Percentiles rank a stretch among this genome's conserved stretches.
These are phyloP conservation scores for Aspergillus eucalypticola DNA, from an alignment of 2,329 filamentous ascomycete species.

Conservation along the genomic window DNA sequence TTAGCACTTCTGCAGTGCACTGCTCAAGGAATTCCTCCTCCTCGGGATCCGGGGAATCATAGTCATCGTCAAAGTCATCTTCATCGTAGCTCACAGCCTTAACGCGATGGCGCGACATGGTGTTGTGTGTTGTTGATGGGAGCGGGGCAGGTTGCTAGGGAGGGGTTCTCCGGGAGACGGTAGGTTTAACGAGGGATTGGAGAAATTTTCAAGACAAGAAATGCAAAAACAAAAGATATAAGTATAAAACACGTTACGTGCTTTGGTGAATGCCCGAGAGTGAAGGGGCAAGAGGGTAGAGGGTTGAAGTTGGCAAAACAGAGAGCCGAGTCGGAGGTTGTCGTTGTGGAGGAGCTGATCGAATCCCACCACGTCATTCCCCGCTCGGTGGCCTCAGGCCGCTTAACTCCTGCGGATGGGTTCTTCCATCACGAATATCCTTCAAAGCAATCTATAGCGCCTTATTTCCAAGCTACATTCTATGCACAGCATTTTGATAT, in stretches of 20 bases:
- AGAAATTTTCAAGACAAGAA: not conserved
- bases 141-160: constrained; percentile 7
- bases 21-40: constrained; percentile 60
- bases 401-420: too few species aligned
- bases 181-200: not conserved
- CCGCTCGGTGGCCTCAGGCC: constrained; percentile 18
- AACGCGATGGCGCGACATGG: constrained; percentile 48
- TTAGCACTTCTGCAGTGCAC: constrained; percentile 67
- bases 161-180: not conserved
- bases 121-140: constrained; percentile 6
- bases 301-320: not conserved
- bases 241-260: too few species aligned
- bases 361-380: constrained; percentile 35
- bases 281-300: not conserved
- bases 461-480: not conserved
- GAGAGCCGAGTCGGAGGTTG: constrained; percentile 7
- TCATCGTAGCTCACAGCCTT: constrained; percentile 48
- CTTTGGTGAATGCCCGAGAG: not conserved
- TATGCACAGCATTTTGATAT: too few species aligned
- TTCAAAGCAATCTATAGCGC: not conserved
- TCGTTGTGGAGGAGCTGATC: constrained; percentile 2
- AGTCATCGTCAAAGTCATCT: constrained; percentile 45
- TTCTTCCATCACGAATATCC: not conserved
- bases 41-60: constrained; percentile 44
- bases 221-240: not conserved